Conservation (phyloP, 2,329 filamentous ascomycete genomes). For the Xylariaceae sp. region DNA sequence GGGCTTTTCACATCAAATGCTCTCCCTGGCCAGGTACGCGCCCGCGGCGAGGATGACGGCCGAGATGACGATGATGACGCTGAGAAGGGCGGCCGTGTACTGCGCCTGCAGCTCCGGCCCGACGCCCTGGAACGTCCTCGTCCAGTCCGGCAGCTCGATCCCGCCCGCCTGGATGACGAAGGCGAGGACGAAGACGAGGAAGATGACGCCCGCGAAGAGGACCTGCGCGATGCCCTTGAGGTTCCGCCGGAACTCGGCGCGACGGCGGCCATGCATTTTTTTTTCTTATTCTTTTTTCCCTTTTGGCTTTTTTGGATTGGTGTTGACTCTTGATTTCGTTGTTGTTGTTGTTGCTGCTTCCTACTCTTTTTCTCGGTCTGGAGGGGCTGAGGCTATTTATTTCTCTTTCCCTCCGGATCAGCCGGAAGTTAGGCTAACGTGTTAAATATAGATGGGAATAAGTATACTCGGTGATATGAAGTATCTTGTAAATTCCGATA, state of each 20-base stretch:
- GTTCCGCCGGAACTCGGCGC: constrained; percentile 14
- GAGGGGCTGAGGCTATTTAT: no score
- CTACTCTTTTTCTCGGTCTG: no score
- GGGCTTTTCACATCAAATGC: background rate
- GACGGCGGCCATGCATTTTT: constrained; percentile 1
- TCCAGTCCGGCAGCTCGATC: constrained; percentile 15
- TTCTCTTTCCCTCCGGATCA: no score
- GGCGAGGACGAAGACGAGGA: constrained; percentile 17
- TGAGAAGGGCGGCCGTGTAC: constrained; percentile 14
- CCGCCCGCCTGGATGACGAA: constrained; percentile 15
- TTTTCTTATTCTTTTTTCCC: constrained; percentile 4
- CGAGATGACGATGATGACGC: constrained; percentile 9
- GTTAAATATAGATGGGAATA: no score
- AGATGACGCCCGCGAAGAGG: constrained; percentile 13
- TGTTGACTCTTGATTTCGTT: background rate
- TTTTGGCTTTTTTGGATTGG: constrained; percentile 4
- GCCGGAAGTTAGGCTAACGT: no score
- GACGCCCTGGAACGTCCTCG: constrained; percentile 17
- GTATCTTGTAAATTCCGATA: no score
- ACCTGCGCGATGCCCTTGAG: constrained; percentile 12
- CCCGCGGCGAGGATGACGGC: no score
- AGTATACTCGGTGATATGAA: no score
- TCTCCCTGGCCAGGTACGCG: constrained; percentile 5
- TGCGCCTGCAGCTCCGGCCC: constrained; percentile 6
- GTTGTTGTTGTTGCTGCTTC: background rate